Evolutionary conservation across 139 green algal genomes (phyloP).

Genomic region (Bryopsis sp.): DNA sequence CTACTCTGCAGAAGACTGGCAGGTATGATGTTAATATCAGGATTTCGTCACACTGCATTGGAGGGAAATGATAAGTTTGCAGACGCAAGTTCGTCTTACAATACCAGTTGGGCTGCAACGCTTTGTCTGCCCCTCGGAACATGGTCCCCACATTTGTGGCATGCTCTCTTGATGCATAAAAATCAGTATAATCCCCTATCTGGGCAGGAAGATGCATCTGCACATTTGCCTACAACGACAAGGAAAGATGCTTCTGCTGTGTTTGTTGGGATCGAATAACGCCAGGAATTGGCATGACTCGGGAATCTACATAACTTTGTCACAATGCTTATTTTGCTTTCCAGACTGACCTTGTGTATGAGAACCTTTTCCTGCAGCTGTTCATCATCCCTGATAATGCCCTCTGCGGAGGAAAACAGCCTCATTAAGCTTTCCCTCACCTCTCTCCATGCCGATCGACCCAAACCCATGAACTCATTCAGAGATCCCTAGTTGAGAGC

Average conservation of each 20-base stretch:
- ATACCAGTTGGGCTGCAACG: slow-evolving; percentile 80
- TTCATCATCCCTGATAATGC: slow-evolving; percentile 47
- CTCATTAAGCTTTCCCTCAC: slow-evolving; percentile 39
- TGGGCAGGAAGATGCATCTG: slow-evolving; percentile 62
- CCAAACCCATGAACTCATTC: slow-evolving; percentile 79
- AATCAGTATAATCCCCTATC: slow-evolving; percentile 94
- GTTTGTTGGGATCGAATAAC: too few relatives aligned
- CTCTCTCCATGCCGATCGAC: slow-evolving; percentile 56
- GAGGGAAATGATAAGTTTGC: background rate
- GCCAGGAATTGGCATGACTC: too few relatives aligned
- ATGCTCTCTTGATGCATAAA: slow-evolving; percentile 84
- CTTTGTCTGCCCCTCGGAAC: slow-evolving; percentile 61
- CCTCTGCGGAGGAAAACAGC: slow-evolving; percentile 48
- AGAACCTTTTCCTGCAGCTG: slow-evolving; percentile 38
- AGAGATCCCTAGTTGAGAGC: slow-evolving; percentile 45
- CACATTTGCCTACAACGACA: slow-evolving; percentile 36
- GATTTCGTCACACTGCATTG: background rate
- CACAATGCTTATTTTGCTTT: too few relatives aligned
- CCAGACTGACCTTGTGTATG: slow-evolving; percentile 38
- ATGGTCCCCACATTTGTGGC: slow-evolving; percentile 73
- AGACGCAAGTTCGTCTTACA: background rate
- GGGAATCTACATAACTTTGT: too few relatives aligned
- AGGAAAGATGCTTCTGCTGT: background rate
- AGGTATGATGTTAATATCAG: background rate
- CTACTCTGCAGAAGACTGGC: background rate